Conservation (phyloP, 2,329 filamentous ascomycete genomes). For the Xylaria sp. region DNA sequence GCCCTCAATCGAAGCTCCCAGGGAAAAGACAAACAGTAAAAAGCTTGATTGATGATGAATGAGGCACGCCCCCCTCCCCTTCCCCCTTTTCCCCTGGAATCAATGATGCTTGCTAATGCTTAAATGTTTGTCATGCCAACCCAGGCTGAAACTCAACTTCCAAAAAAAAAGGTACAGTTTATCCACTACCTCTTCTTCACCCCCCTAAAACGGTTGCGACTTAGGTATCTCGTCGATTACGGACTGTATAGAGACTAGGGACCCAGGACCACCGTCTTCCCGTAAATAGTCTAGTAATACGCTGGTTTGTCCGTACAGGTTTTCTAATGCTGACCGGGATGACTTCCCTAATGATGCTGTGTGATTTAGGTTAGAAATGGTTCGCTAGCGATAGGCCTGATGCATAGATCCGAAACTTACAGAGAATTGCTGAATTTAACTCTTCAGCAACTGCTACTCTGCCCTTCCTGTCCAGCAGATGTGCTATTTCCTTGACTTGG, state of each 20-base stretch:
- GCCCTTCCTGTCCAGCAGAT: slow-evolving; percentile 77
- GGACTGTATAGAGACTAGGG: slow-evolving; percentile 72
- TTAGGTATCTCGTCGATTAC: slow-evolving; percentile 55
- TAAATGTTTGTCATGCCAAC: neutral
- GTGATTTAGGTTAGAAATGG: slow-evolving; percentile 19
- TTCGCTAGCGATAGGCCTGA: neutral
- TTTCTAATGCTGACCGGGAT: slow-evolving; percentile 83
- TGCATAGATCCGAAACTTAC: slow-evolving; percentile 56
- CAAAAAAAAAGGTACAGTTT: no score
- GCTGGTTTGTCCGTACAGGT: slow-evolving; percentile 83
- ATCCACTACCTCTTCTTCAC: no score
- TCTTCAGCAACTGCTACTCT: slow-evolving; percentile 86
- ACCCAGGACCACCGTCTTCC: slow-evolving; percentile 78
- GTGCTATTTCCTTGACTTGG: slow-evolving; percentile 74
- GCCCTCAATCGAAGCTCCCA: neutral
- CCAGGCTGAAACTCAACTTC: no score
- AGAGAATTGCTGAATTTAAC: slow-evolving; percentile 88
- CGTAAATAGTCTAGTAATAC: slow-evolving; percentile 84
- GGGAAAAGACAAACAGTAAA: neutral
- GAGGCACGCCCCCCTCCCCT: no score
- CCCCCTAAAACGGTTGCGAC: slow-evolving; percentile 41
- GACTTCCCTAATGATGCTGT: slow-evolving; percentile 89
- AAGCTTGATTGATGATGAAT: no score
- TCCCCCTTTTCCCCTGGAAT: neutral
- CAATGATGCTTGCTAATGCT: neutral